These are phyloP conservation scores for Helicocarpus griseus DNA, from an alignment of 2,329 filamentous ascomycete species.

Conservation along the genomic window DNA sequence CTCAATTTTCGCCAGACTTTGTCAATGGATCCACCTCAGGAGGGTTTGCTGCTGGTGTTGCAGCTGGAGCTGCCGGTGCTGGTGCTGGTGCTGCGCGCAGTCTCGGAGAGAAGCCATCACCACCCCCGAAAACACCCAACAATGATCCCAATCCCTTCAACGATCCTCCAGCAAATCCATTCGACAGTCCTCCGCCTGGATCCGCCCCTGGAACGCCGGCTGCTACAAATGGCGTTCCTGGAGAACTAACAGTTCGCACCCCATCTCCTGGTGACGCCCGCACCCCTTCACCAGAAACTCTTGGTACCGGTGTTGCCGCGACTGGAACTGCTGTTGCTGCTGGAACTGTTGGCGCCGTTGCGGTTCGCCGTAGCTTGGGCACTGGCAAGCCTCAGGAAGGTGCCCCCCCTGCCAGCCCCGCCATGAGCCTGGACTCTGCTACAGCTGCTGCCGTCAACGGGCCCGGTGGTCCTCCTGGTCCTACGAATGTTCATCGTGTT, in stretches of 20 bases:
- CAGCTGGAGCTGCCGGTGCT: slow-evolving; percentile 17
- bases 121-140: slow-evolving; percentile 32
- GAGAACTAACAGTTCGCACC: slow-evolving; percentile 15
- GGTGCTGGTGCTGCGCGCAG: slow-evolving; percentile 23
- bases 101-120: slow-evolving; percentile 21
- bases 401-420: slow-evolving; percentile 18
- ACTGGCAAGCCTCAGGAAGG: slow-evolving; percentile 13
- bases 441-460: slow-evolving; percentile 49
- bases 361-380: slow-evolving; percentile 10
- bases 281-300: slow-evolving; percentile 32
- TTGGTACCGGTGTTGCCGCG: slow-evolving; percentile 28
- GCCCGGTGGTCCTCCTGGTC: slow-evolving; percentile 43
- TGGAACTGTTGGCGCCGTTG: slow-evolving; percentile 25
- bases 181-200: slow-evolving; percentile 52
- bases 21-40: slow-evolving; percentile 25
- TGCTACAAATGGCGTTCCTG: slow-evolving; percentile 7
- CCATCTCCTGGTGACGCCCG: slow-evolving; percentile 36
- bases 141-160: slow-evolving; percentile 38
- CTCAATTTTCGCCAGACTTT: slow-evolving; percentile 68
- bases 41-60: slow-evolving; percentile 14
- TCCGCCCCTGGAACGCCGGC: slow-evolving; percentile 12
- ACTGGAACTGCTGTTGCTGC: slow-evolving; percentile 32
- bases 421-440: slow-evolving; percentile 21
- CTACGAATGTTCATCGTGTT: slow-evolving; percentile 72
- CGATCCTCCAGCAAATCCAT: slow-evolving; percentile 58